Evolutionary conservation across 192 early-diverging fungal genomes (phyloP), one percentile per base, ranked within the genome.

Genomic region (Backusella sp.): DNA sequence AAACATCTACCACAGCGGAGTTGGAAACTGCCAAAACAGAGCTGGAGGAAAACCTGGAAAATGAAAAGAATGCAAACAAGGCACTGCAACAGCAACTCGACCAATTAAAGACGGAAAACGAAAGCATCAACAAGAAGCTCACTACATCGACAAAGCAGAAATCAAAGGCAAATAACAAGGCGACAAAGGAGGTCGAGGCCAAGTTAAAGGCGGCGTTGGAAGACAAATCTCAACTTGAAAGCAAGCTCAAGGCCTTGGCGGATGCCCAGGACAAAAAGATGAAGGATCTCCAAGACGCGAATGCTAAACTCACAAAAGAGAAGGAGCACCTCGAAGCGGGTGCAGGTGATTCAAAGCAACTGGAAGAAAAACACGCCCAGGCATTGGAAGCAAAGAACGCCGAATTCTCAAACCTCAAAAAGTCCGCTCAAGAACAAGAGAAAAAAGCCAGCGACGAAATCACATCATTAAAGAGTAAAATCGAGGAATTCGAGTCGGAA

Each of bases 161-260:
- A 4, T 62, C 56, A 62, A 62, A 62, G 23, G 21, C 56, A 26
- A 62, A 62, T 12, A 62, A 62, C 23, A 62, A 62, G 26, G 23
- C 26, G 1, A 9, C 56, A 68, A 68, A 68, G 67, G 34, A 37
- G 1, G 28, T 14, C 7, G 56, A 62, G 26, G 23, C 23, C 17
- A 53, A 72, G 26, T 6, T 44, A 52, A 72, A 72, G 70, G 42
- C 44, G 70, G 23, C 39, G 15, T 32, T 72, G 39, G 70, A 52
- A n/a, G 32, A 72, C 26, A 44, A 53, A 5, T 52, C 42, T 19
- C 7, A 49, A 41, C 32, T 41, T 36, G 68, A 69, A 69, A 37
- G n/a, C 37, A 69, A 69, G 19, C 36, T 69, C 6, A 71, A 71
- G 42, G 14, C 9, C 11, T 49, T 71, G 21, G 17, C 8, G 32